phyloP scores from a whole-genome alignment of 768 basidiomycete species.

The Rubroboletus satanas region DNA sequence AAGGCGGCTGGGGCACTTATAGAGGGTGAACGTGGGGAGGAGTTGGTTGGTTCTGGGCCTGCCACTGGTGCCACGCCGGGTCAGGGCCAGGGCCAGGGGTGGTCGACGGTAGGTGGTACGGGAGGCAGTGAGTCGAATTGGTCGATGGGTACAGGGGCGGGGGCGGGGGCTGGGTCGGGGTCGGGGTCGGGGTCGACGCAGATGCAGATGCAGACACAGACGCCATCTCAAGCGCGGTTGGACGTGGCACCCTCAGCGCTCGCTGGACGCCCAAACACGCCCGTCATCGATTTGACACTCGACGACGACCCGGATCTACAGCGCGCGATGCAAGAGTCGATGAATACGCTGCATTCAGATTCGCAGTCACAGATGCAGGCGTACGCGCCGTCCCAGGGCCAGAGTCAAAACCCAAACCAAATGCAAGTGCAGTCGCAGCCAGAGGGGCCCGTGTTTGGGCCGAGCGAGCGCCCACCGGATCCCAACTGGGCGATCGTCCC shows the following conservation, averaged over 20 bases:
- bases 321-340: constrained; percentile 51
- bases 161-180: not conserved
- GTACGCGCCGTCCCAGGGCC: constrained; percentile 8
- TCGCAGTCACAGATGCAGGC: constrained; percentile 19
- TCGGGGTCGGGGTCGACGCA: not conserved
- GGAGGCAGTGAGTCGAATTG: not conserved
- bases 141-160: not conserved
- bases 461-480: constrained; percentile 58
- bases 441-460: constrained; percentile 46
- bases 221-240: constrained; percentile 11
- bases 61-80: not conserved
- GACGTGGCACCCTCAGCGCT: constrained; percentile 8
- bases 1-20: constrained; percentile 54
- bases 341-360: constrained; percentile 36
- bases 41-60: constrained; percentile 1
- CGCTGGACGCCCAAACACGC: constrained; percentile 24
- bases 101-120: not conserved
- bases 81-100: constrained; percentile 13
- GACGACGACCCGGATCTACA: constrained; percentile 52
- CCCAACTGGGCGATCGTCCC: constrained; percentile 69
- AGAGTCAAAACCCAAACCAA: not conserved
- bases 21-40: constrained; percentile 47
- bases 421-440: constrained; percentile 20
- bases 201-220: not conserved
- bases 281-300: constrained; percentile 56